phyloP scores from a whole-genome alignment of 352 stramenopile species.

The Globisporangium paroecandrum region DNA sequence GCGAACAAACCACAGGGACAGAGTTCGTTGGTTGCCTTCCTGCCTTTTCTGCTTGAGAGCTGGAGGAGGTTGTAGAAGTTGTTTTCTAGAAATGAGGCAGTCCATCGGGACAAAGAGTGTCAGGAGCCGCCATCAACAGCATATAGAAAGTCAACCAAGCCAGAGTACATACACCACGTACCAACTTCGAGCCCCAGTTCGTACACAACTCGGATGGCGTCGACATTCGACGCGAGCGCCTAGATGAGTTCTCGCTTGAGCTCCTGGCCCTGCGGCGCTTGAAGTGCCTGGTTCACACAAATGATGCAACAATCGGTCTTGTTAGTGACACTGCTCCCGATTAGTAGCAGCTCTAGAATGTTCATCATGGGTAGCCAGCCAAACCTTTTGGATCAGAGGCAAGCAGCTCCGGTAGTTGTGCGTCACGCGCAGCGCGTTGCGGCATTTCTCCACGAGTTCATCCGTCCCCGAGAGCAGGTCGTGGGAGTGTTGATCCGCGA shows the following conservation, averaged over 20 bases:
- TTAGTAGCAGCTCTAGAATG: background rate
- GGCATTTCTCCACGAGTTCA: slow-evolving; percentile 32
- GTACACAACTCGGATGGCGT: slow-evolving; percentile 33
- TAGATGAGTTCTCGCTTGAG: slow-evolving; percentile 35
- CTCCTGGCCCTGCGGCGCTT: slow-evolving; percentile 29
- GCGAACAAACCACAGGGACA: background rate
- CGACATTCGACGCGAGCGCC: slow-evolving; percentile 40
- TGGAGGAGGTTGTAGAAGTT: slow-evolving; percentile 45
- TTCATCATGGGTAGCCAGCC: background rate
- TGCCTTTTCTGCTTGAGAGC: slow-evolving; percentile 52
- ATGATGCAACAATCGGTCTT: background rate
- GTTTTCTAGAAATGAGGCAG: slow-evolving; percentile 22
- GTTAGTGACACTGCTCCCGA: background rate
- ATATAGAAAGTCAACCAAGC: background rate
- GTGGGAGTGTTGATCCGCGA: slow-evolving; percentile 38
- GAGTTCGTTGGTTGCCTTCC: background rate
- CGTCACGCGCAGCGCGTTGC: slow-evolving; percentile 28
- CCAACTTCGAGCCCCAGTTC: slow-evolving; percentile 40
- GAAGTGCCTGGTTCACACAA: slow-evolving; percentile 27
- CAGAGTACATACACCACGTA: slow-evolving; percentile 12
- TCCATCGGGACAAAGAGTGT: background rate
- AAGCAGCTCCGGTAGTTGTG: slow-evolving; percentile 49
- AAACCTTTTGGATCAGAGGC: slow-evolving; percentile 38
- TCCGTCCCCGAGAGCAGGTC: slow-evolving; percentile 38
- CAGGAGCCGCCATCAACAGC: background rate